Base-by-base conservation (phyloP, 768 basidiomycete species). In the Cystofilobasidium macerans region DNA sequence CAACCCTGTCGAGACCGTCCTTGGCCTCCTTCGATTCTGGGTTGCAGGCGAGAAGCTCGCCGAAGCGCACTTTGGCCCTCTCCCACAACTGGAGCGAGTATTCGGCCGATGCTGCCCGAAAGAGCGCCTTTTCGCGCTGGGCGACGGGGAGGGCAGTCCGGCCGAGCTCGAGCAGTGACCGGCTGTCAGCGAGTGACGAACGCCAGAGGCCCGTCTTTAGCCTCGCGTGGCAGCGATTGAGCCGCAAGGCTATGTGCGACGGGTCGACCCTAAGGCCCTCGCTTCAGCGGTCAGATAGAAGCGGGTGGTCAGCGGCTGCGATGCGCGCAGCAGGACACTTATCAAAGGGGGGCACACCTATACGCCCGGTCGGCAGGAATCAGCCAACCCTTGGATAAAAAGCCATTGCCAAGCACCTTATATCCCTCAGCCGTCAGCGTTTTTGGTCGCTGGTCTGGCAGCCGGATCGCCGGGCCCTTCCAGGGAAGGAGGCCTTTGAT, bases 121-220 rank as follows among this genome's bases (percentile, higher is more conserved):
- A 60, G 36, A 60, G n/a, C 12, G 58, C 58, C 43, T 60, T 60
- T 14, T 60, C 58, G 38, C 42, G 38, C 28, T 42, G 26, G 14
- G 58, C 16, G 7, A 26, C 33, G 24, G 58, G 40, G 3, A 24
- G 18, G 4, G 33, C 7, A 2, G 58, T 43, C 24, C 28, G 43
- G 28, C 26, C 38, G n/a, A 42, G 28, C 9, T 38, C 28, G 13
- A 60, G 58, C 4, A 60, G 24, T 8, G 18, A 3, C 22, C 28
- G 16, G 58, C 38, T 20, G 43, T 60, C 58, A 8, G 28, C 35
- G 36, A 60, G 58, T 11, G 38, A n/a, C 22, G 35, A 36, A 4
- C 58, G 58, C 18, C 7, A 60, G 14, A 38, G 58, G 8, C 43
- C 43, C 24, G 16, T 18, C n/a, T 32, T 42, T 38, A 42, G 35